A percentile compares a stretch with the other conserved stretches of the same genome.
Evolutionary conservation across 1,139 yeast species (phyloP).

Genomic region (Protomyces pachydermus): DNA sequence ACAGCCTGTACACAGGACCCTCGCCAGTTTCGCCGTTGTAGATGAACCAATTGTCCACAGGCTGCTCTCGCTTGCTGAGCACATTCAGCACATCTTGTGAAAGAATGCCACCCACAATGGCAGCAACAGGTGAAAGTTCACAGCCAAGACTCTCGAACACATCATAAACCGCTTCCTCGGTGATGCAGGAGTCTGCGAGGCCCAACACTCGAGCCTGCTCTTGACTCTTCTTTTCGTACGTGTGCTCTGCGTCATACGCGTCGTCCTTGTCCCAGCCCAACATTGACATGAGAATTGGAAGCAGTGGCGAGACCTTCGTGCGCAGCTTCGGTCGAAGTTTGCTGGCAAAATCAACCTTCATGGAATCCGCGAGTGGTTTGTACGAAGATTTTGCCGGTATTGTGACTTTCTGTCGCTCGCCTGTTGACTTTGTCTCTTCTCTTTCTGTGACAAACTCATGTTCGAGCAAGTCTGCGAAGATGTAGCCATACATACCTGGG

Average conservation of each 20-base stretch:
- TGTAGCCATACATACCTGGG: conserved; percentile 79
- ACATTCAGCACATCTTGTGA: conserved; percentile 89
- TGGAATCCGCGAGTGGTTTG: background rate
- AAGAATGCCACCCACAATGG: conserved; percentile 81
- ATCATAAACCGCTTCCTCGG: conserved; percentile 33
- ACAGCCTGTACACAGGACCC: conserved; percentile 26
- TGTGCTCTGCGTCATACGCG: too few species aligned
- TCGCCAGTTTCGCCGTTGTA: conserved; percentile 56
- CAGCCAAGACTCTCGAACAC: conserved; percentile 8
- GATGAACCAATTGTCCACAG: conserved; percentile 73
- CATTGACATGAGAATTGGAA: conserved; percentile 24
- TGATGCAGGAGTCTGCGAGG: conserved; percentile 42
- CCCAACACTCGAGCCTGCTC: conserved; percentile 38
- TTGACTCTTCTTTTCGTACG: background rate
- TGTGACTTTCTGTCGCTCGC: conserved; percentile 4
- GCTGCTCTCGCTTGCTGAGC: conserved; percentile 69
- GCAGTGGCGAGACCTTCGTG: conserved; percentile 33
- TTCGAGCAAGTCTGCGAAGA: conserved; percentile 68
- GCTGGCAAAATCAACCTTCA: conserved; percentile 11
- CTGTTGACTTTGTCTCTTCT: conserved; percentile 7
- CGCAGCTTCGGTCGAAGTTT: conserved; percentile 18
- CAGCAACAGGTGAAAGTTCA: conserved; percentile 74
- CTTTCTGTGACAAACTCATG: conserved; percentile 47
- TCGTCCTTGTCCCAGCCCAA: background rate
- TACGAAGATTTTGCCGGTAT: background rate